A percentile compares a stretch with the other conserved stretches of the same genome.
Evolutionary conservation across 805 yeast genomes (phyloP).

Genomic region (Vanderwaltozyma polyspora): DNA sequence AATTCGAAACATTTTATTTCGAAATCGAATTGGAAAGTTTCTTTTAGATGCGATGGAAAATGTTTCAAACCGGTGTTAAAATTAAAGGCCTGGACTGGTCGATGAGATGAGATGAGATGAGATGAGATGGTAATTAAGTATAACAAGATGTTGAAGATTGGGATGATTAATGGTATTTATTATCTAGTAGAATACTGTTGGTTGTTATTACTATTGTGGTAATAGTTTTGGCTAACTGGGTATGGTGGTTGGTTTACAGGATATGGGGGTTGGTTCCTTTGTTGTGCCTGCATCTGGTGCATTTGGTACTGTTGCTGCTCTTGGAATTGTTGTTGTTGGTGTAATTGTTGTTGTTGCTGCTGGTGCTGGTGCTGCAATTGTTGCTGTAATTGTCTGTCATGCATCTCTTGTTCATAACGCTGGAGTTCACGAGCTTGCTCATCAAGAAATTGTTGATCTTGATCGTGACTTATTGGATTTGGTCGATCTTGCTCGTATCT

Average conservation of each 20-base stretch:
- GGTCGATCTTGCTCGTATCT: background rate
- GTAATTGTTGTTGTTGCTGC: background rate
- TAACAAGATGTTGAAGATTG: too few species aligned
- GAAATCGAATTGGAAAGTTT: too few species aligned
- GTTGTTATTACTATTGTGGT: too few species aligned
- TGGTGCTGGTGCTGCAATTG: background rate
- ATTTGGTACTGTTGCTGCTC: background rate
- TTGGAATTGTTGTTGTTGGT: background rate
- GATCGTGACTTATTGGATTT: background rate
- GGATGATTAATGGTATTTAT: too few species aligned
- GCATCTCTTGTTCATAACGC: background rate
- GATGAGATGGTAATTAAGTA: too few species aligned
- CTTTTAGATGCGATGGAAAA: too few species aligned
- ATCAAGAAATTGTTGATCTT: background rate
- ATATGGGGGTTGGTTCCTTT: background rate
- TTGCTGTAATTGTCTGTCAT: background rate
- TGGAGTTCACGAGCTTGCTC: background rate
- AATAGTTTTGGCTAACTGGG: too few species aligned
- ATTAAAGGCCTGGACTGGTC: too few species aligned
- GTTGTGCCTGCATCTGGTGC: background rate
- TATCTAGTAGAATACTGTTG: too few species aligned
- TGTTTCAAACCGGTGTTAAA: too few species aligned
- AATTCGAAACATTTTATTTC: too few species aligned
- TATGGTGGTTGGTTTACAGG: background rate
- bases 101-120: too few species aligned